Base-by-base conservation (phyloP, 129 eudicot species). In the Flaveria ramosissima region DNA sequence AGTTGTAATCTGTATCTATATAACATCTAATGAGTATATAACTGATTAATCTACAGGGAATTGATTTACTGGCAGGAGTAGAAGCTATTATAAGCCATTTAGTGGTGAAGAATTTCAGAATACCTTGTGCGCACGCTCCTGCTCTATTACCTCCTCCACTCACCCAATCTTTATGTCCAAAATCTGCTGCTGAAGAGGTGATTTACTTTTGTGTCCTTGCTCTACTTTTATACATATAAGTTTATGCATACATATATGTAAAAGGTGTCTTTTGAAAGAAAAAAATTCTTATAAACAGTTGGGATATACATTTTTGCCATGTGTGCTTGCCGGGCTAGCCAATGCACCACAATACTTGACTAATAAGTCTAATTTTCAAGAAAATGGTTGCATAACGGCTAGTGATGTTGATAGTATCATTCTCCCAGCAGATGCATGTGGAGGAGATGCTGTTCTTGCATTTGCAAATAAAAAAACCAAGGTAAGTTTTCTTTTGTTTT, bases 111-210 rank as follows among this genome's bases (percentile, higher is more conserved):
- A 85, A 87, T 70, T 94, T 89, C 19, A 80, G 78, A 76, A 89
- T 94, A 74, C 98, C 98, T 12, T 94, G 98, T 80, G 98, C 98
- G 14, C 98, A 91, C 82, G 97, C 98, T 72, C 98, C 98, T 63
- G 97, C 97, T 12, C 46, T 91, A 63, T 82, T 76, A 78, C 90
- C 96, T 23, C 83, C 85, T 80, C 89, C 97, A 16, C 68, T 86
- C 56, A 86, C 88, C 80, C 80, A 68, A 24, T 79, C 89, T 39
- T 52, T 94, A 32, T 87, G 86, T 80, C 97, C 99, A 60, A 94
- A 89, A 82, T 89, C 97, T 76, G 96, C 99, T 50, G 97, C 99
- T 16, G 99, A 94, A 86, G 99, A 94, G 88, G 99, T 89, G 59
- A 73, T 52, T 55, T 56, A 48, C 27, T 52, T 74, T 68, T 70